Evolutionary conservation across 108 stramenopile genomes (phyloP), one percentile per base, ranked within the genome.

Genomic region (Cyclotella atomus): DNA sequence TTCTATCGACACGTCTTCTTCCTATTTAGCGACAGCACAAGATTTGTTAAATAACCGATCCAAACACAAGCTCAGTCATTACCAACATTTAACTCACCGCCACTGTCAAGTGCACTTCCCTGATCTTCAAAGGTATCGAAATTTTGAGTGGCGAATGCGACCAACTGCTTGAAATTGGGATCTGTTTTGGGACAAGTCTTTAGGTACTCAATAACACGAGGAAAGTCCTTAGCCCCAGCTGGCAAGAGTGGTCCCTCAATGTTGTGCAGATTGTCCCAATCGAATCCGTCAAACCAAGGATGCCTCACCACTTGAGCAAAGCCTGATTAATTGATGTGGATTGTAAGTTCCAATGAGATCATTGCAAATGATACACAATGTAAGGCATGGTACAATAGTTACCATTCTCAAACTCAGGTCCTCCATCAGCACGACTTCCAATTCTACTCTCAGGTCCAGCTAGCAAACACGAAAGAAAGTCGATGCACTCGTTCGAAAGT

Each of bases 101-200:
- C 81, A 55, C 68, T 68, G 32, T 92, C 92, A 44, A 95, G 78
- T 21, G 86, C 84, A 60, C 75, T 74, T 38, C 94, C 94, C 70
- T 79, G 90, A 70, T 96, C 95, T 56, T 94, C 92, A 79, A 96
- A 96, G 9, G 91, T 94, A 62, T 96, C 95, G 74, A 96, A 96
- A 77, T 96, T 96, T 35, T 93, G 90, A 19, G 95, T 96, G 32
- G 90, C 87, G 49, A 87, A 84, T 0, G 75, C 75, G n/a, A 93
- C 87, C 28, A 96, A 70, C 55, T 89, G 89, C 29, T 84, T 83
- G 79, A 94, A 96, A 27, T 91, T 83, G 52, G 88, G 92, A 63
- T 93, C 91, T 0, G 80, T 77, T 59, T 91, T 93, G 34, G 94
- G 89, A 59, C 91, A 93, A 10, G 94, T 93, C 87, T 94, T 96